Conservation (phyloP, 2,329 filamentous ascomycete species). For the Byssoonygena ceratinophila region DNA sequence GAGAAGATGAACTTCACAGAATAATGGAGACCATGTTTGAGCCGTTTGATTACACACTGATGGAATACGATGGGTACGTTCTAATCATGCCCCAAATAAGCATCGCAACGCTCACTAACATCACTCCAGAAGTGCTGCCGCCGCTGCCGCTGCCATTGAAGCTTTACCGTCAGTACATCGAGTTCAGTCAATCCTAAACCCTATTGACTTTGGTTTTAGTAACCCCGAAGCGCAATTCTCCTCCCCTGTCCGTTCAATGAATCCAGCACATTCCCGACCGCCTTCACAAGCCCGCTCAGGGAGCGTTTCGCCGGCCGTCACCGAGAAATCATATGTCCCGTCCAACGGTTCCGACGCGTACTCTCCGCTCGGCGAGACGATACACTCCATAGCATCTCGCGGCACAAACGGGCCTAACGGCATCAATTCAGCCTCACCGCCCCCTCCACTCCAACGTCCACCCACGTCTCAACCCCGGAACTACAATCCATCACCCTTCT, state of each 20-base stretch:
- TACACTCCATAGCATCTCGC: conserved; percentile 17
- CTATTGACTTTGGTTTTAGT: conserved; percentile 18
- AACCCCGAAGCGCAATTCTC: conserved; percentile 33
- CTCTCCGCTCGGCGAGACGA: conserved; percentile 23
- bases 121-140: conserved; percentile 26
- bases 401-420: conserved; percentile 13
- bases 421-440: conserved; percentile 18
- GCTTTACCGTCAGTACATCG: conserved; percentile 25
- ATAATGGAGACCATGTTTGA: conserved; percentile 92
- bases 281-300: conserved; percentile 29
- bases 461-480: conserved; percentile 24
- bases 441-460: conserved; percentile 21
- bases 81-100: conserved; percentile 5
- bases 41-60: conserved; percentile 86
- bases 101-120: conserved; percentile 14
- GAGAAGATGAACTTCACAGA: conserved; percentile 84
- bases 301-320: conserved; percentile 25
- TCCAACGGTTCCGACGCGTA: conserved; percentile 24
- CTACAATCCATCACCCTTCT: conserved; percentile 27
- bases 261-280: conserved; percentile 27
- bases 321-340: conserved; percentile 23
- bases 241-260: conserved; percentile 15
- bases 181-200: conserved; percentile 9
- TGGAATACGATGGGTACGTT: conserved; percentile 62
- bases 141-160: conserved; percentile 34